Base-by-base conservation (phyloP, 306 rosid genomes). In the Urtica urens region DNA sequence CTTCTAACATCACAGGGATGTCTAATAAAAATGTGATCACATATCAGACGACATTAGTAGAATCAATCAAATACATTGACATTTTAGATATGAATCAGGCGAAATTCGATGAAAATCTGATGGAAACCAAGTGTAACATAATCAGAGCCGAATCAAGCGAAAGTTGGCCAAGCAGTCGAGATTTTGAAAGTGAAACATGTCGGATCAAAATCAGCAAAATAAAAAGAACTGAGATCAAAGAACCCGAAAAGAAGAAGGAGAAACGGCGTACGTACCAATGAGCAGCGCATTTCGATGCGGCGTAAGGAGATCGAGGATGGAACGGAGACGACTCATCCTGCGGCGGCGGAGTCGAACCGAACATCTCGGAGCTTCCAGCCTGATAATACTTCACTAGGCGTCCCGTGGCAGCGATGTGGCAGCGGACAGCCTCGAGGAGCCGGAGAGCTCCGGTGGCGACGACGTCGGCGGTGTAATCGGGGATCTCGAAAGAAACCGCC, bases 321-420 rank as follows among this genome's bases (percentile, higher is more conserved):
- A 92, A 92, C 26, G 87, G 96, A n/a, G 94, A 38, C 19, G 80
- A 62, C 17, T 92, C 96, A 0, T 76, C 73, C 42, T 92, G 99
- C 1, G 99, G 99, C 1, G 99, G 99, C 1, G 94, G 81, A 0
- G 99, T 85, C 1, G 99, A 34, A 0, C 96, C 99, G 45, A 85
- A 85, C 99, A 92, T 92, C 53, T 92, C 99, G 1, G 96, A 82
- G 1, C 96, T 85, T 3, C 99, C 99, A n/a, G 99, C 99, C 41
- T 86, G 96, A 76, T 92, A 92, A 28, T 92, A 92, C 1, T 73
- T 77, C 30, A 92, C 78, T 39, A 37, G 28, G 6, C 99, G 74
- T 2, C 79, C 85, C 1, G 94, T 39, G 66, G 81, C 77, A 53
- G 74, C 68, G 70, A 92, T 69, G 74, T 92, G 99, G 27, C 94